These are phyloP conservation scores for Pichia pseudocactophila DNA, from an alignment of 805 yeast genomes.

Conservation along the genomic window DNA sequence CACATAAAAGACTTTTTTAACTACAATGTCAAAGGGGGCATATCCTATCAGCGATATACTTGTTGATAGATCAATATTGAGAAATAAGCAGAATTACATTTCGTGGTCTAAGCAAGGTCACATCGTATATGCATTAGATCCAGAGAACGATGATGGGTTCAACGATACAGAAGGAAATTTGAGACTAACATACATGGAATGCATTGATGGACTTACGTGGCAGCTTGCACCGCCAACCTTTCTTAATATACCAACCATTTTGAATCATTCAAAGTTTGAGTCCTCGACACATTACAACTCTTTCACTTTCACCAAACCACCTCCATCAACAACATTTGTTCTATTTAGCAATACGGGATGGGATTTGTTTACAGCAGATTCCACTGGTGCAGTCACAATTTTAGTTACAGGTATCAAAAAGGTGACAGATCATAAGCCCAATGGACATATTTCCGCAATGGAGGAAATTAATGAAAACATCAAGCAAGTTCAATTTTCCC, in stretches of 20 bases:
- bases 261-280: background rate
- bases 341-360: slow-evolving; percentile 74
- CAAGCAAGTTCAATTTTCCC: slow-evolving; percentile 31
- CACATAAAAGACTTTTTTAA: too few relatives aligned
- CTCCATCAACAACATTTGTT: slow-evolving; percentile 30
- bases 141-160: slow-evolving; percentile 20
- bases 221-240: slow-evolving; percentile 51
- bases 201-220: slow-evolving; percentile 73
- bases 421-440: slow-evolving; percentile 13
- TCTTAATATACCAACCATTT: background rate
- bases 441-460: slow-evolving; percentile 21
- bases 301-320: background rate
- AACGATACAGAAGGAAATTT: slow-evolving; percentile 28
- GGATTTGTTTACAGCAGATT: slow-evolving; percentile 75
- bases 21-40: slow-evolving; percentile 4
- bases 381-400: slow-evolving; percentile 55
- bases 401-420: slow-evolving; percentile 41
- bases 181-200: slow-evolving; percentile 58
- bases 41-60: slow-evolving; percentile 18
- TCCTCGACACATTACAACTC: slow-evolving; percentile 10
- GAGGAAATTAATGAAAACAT: slow-evolving; percentile 30
- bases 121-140: slow-evolving; percentile 46
- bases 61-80: slow-evolving; percentile 13
- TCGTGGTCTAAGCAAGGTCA: slow-evolving; percentile 85
- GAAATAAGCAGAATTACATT: slow-evolving; percentile 17